Evolutionary conservation across 2,329 filamentous ascomycete species (phyloP).

Genomic region (Chaetomium olivaceum): DNA sequence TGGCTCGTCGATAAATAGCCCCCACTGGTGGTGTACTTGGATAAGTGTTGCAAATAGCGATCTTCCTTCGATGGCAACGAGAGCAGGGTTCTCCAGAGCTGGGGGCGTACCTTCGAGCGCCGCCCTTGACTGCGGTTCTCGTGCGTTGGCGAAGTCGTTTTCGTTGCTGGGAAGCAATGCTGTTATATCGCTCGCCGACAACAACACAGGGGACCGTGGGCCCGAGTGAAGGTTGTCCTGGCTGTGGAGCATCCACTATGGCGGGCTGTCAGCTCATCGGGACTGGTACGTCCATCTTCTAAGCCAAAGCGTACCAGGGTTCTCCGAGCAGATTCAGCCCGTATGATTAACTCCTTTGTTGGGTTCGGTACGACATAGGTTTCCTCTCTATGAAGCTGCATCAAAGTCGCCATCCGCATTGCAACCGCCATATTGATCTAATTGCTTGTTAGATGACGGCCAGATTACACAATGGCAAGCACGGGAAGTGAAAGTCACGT

Average conservation of each 20-base stretch:
- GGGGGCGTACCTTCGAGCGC: constrained; percentile 56
- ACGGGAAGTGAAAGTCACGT: constrained; percentile 32
- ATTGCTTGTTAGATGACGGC: constrained; percentile 25
- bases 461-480: fast-evolving
- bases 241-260: constrained; percentile 59
- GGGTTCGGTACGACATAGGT: constrained; percentile 50
- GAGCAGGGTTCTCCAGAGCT: constrained; percentile 47
- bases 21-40: constrained; percentile 58
- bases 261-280: constrained; percentile 13
- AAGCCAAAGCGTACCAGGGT: constrained; percentile 49
- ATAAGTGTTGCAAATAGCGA: constrained; percentile 58
- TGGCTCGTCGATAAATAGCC: constrained; percentile 50
- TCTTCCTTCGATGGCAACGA: constrained; percentile 46
- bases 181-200: constrained; percentile 56
- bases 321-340: constrained; percentile 57
- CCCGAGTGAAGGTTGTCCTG: constrained; percentile 60
- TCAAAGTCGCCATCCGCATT: constrained; percentile 56
- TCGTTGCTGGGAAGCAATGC: constrained; percentile 56
- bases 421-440: constrained; percentile 59
- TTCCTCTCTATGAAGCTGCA: constrained; percentile 58
- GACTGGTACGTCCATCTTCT: background rate
- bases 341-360: constrained; percentile 48
- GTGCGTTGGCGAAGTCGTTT: constrained; percentile 51
- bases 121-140: constrained; percentile 51
- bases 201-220: constrained; percentile 51